Evolutionary conservation across 2,329 filamentous ascomycete species (phyloP).

Genomic region (Orbilia brochopaga): DNA sequence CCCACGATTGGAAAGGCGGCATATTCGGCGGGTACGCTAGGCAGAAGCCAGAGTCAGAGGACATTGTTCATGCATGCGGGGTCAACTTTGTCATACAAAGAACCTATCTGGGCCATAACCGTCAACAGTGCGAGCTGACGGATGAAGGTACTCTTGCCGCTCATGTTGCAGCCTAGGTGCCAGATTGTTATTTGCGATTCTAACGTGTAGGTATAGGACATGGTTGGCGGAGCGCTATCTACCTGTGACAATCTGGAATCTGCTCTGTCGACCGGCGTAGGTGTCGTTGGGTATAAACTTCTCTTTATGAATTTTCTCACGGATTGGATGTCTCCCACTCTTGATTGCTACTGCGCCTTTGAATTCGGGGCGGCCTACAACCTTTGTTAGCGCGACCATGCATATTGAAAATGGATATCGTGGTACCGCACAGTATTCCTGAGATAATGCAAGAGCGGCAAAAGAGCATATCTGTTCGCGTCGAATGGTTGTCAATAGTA

Average conservation of each 20-base stretch:
- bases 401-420: slow-evolving; percentile 17
- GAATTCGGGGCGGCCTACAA: slow-evolving; percentile 67
- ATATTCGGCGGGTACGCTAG: slow-evolving; percentile 82
- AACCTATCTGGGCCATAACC: slow-evolving; percentile 84
- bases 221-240: not conserved
- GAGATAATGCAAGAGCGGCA: slow-evolving; percentile 72
- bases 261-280: slow-evolving; percentile 77
- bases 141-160: slow-evolving; percentile 95
- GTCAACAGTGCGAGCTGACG: slow-evolving; percentile 80
- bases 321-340: slow-evolving; percentile 76
- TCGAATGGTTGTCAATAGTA: no score
- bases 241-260: slow-evolving; percentile 85
- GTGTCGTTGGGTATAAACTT: slow-evolving; percentile 88
- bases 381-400: slow-evolving; percentile 21
- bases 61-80: slow-evolving; percentile 13
- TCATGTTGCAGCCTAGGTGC: slow-evolving; percentile 84
- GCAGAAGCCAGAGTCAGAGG: not conserved
- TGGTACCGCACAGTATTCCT: slow-evolving; percentile 63
- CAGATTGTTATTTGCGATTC: slow-evolving; percentile 18
- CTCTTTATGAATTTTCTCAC: slow-evolving; percentile 72
- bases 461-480: slow-evolving; percentile 68
- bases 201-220: slow-evolving; percentile 25
- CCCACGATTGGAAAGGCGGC: slow-evolving; percentile 80
- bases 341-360: slow-evolving; percentile 74
- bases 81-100: slow-evolving; percentile 51